Base-by-base conservation (phyloP, 768 basidiomycete species). In the Kwoniella heveanensis region DNA sequence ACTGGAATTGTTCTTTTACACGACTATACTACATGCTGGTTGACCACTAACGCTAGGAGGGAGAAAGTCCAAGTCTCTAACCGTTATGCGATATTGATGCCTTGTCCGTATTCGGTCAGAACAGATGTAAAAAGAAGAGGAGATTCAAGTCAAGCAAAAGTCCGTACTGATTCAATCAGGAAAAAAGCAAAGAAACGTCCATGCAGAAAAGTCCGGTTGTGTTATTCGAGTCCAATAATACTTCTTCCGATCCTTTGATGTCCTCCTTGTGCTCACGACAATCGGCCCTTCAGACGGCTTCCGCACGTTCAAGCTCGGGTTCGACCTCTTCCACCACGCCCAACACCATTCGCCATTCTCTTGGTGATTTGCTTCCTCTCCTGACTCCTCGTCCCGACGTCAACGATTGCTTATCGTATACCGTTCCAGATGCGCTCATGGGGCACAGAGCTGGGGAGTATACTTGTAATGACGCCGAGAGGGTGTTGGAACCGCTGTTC, bases 291-390 rank as follows among this genome's bases (percentile, higher is more conserved):
- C 57, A 61, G 12, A 54, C 60, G 19, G 53, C 54, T 25, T 62
- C 53, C 39, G 49, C 39, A 36, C 54, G 46, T 21, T 51, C 57
- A 22, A 50, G 27, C 50, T 64, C 62, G 48, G 29, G 46, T 39
- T 64, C 62, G 9, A 51, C 54, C 39, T 64, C 62, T 24, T 56
- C 54, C 21, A 64, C 62, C 3, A 64, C 62, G 19, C 65, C 65
- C 48, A 66, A 29, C 6, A 26, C 47, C 47, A 57, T 60, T 37
- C 65, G 54, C 36, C 55, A 66, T 48, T 61, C 65, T 15, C 60
- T 49, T 30, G 60, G 32, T 44, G 39, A 25, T 25, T 61, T 56
- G 37, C 62, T 64, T 6, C 62, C 55, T 53, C 62, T 50, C 21
- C 62, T 56, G 15, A 53, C 44, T 8, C 32, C 39, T 22, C 62